Conservation (phyloP, 495 filamentous ascomycete genomes). For the Aspergillus carlsbadensis region DNA sequence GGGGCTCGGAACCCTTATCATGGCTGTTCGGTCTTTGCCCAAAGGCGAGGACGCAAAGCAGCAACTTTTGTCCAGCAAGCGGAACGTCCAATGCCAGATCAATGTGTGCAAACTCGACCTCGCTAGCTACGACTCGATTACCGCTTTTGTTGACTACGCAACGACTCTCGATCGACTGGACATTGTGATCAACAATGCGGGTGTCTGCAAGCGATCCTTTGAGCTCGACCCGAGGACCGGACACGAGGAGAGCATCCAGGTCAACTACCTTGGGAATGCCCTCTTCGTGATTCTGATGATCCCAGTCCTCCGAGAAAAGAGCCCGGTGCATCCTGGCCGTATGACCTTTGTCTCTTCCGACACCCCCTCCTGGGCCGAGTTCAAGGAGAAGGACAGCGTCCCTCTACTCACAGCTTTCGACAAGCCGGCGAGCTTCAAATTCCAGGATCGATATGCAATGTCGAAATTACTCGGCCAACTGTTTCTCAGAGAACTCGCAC, state of each 20-base stretch:
- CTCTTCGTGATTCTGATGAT: conserved; percentile 50
- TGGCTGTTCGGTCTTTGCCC: conserved; percentile 45
- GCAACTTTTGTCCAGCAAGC: conserved; percentile 27
- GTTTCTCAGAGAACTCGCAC: conserved; percentile 17
- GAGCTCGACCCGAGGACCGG: conserved; percentile 33
- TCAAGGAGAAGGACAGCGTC: conserved; percentile 5
- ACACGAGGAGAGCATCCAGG: conserved; percentile 34
- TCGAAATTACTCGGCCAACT: conserved; percentile 24
- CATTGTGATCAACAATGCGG: conserved; percentile 55
- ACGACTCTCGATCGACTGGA: conserved; percentile 42
- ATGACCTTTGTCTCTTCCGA: conserved; percentile 7
- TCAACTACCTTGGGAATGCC: conserved; percentile 43
- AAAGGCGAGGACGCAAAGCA: conserved; percentile 42
- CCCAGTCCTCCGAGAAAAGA: conserved; percentile 17
- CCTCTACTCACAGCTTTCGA: conserved; percentile 9
- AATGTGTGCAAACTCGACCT: conserved; percentile 54
- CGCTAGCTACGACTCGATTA: conserved; percentile 41
- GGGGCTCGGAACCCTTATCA: conserved; percentile 43
- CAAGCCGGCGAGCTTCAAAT: neutral
- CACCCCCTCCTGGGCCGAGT: conserved; percentile 10
- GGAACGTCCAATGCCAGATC: conserved; percentile 27
- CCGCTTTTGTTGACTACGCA: conserved; percentile 33
- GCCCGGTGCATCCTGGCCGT: neutral
- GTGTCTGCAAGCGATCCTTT: conserved; percentile 33
- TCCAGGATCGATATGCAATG: conserved; percentile 11